Evolutionary conservation across 169 alveolate species (phyloP).

Genomic region (Plasmodium coatneyi): DNA sequence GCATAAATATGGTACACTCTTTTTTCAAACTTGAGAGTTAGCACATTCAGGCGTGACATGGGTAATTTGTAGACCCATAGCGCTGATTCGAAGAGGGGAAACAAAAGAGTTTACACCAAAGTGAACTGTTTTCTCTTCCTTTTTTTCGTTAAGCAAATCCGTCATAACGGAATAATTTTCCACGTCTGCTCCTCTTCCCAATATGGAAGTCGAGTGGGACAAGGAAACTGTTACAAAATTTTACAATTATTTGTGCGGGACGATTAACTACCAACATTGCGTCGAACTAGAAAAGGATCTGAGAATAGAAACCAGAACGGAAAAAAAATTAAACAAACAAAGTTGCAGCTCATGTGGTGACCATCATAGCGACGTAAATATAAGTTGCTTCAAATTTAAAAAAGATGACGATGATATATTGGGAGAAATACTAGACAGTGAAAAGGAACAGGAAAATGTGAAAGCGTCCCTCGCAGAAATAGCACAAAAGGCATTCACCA

Average conservation of each 20-base stretch:
- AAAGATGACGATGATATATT: constrained; percentile 73
- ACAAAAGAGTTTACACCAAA: not conserved
- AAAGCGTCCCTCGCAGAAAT: constrained; percentile 16
- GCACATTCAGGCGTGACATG: not conserved
- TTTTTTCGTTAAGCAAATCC: not conserved
- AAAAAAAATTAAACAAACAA: not conserved
- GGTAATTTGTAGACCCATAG: not conserved
- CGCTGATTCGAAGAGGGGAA: not conserved
- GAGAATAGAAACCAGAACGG: constrained; percentile 70
- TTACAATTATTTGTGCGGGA: constrained; percentile 59
- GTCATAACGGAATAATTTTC: not conserved
- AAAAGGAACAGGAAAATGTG: constrained; percentile 55
- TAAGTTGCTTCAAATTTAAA: constrained; percentile 57
- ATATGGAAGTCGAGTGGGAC: constrained; percentile 73
- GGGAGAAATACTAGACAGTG: constrained; percentile 74
- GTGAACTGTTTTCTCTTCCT: not conserved
- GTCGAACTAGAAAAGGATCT: constrained; percentile 53
- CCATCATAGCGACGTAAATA: constrained; percentile 16
- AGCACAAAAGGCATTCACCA: constrained; percentile 52
- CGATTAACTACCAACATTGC: constrained; percentile 39
- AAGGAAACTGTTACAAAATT: constrained; percentile 16
- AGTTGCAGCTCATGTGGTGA: not conserved
- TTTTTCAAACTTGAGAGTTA: not conserved
- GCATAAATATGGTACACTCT: not conserved
- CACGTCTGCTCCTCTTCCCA: not conserved